Percentiles rank a stretch among this genome's conserved stretches.
Evolutionary conservation across 345 rosid species (phyloP).

Genomic region (Fremontodendron californicum): DNA sequence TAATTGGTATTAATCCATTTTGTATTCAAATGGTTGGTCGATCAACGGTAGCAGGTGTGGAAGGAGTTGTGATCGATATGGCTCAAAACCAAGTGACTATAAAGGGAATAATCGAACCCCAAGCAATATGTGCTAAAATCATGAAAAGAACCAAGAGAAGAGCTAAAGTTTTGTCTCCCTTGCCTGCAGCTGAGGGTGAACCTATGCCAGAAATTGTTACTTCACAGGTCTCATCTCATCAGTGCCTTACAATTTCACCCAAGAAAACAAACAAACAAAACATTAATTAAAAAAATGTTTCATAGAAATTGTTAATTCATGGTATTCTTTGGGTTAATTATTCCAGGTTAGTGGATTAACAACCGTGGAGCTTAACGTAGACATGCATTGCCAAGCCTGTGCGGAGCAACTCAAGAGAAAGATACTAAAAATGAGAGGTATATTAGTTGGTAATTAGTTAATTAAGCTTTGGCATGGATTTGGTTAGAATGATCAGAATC

Average conservation of each 20-base stretch:
- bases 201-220: slow-evolving; percentile 59
- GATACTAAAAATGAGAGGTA: slow-evolving; percentile 96
- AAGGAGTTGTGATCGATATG: slow-evolving; percentile 68
- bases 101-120: slow-evolving; percentile 79
- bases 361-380: slow-evolving; percentile 77
- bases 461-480: not conserved
- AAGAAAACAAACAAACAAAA: not conserved
- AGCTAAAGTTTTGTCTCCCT: slow-evolving; percentile 74
- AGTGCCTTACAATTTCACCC: not conserved
- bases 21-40: not conserved
- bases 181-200: slow-evolving; percentile 66
- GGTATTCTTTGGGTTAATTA: not conserved
- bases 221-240: slow-evolving; percentile 50
- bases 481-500: not conserved
- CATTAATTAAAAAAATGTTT: not conserved
- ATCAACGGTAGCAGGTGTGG: slow-evolving; percentile 58
- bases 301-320: not conserved
- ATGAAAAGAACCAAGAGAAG: slow-evolving; percentile 73
- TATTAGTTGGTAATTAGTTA: not conserved
- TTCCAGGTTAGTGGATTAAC: slow-evolving; percentile 53
- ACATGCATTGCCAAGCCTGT: slow-evolving; percentile 96
- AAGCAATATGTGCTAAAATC: slow-evolving; percentile 68
- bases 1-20: not conserved
- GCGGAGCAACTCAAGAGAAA: slow-evolving; percentile 83
- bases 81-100: slow-evolving; percentile 67